Evolutionary conservation across 192 early-diverging fungal genomes (phyloP).

Genomic region (Chytriomyces confervae): DNA sequence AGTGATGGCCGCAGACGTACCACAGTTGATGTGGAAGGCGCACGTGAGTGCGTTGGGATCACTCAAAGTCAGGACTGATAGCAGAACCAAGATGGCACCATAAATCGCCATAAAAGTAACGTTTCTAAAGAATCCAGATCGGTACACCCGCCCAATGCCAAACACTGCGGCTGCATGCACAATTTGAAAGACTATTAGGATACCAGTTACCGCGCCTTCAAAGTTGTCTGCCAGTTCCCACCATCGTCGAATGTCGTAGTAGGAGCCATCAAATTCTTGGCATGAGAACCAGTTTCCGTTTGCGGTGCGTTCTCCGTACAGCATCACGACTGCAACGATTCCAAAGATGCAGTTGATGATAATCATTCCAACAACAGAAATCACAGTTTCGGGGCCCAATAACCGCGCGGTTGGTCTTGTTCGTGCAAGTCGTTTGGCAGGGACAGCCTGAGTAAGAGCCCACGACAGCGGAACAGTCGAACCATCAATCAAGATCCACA

Average conservation of each 20-base stretch:
- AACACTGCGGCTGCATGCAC: constrained; percentile 70
- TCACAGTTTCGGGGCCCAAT: constrained; percentile 72
- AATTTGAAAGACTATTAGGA: constrained; percentile 74
- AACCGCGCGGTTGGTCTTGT: constrained; percentile 78
- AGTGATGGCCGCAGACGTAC: constrained; percentile 55
- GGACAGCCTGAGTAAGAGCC: constrained; percentile 69
- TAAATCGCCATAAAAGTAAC: constrained; percentile 60
- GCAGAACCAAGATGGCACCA: constrained; percentile 51
- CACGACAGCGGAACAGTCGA: constrained; percentile 68
- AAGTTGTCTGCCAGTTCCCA: constrained; percentile 84
- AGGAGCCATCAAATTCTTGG: constrained; percentile 76
- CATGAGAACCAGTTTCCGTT: constrained; percentile 76
- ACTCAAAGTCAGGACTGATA: constrained; percentile 60
- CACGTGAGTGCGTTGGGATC: constrained; percentile 68
- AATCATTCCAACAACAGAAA: constrained; percentile 71
- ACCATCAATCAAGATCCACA: constrained; percentile 81
- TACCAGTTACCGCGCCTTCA: constrained; percentile 68
- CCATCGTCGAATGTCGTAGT: constrained; percentile 71
- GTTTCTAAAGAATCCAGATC: constrained; percentile 69
- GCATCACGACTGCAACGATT: constrained; percentile 57
- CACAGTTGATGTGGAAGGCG: constrained; percentile 77
- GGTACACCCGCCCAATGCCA: constrained; percentile 75
- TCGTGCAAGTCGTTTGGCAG: constrained; percentile 61
- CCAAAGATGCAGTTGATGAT: constrained; percentile 75
- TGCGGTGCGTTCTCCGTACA: constrained; percentile 54